Evolutionary conservation across 371 early-diverging fungal species (phyloP).

Genomic region (Mucor ambiguus): DNA sequence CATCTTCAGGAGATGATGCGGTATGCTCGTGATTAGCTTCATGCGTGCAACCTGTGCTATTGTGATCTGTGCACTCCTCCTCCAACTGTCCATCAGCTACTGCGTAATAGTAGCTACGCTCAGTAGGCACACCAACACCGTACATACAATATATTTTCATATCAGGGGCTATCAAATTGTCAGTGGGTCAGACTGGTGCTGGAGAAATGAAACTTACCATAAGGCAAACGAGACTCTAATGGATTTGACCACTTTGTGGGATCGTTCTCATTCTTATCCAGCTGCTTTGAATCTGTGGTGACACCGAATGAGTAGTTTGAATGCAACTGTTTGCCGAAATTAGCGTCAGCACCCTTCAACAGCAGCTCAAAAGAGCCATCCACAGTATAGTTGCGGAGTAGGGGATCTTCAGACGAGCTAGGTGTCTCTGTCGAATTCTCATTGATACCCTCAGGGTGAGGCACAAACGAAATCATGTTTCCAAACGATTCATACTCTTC

Average conservation of each 20-base stretch:
- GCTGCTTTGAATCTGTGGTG: slow-evolving; percentile 56
- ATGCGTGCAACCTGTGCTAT: slow-evolving; percentile 7
- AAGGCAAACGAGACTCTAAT: slow-evolving; percentile 79
- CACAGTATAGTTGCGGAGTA: slow-evolving; percentile 53
- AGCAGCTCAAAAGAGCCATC: slow-evolving; percentile 59
- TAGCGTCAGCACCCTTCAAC: slow-evolving; percentile 48
- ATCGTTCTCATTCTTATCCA: slow-evolving; percentile 52
- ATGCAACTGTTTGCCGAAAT: slow-evolving; percentile 54
- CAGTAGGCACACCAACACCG: slow-evolving; percentile 81
- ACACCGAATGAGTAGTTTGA: slow-evolving; percentile 72
- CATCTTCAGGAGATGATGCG: neutral
- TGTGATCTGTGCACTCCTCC: slow-evolving; percentile 5
- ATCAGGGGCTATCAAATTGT: slow-evolving; percentile 43
- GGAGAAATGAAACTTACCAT: slow-evolving; percentile 34
- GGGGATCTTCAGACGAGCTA: slow-evolving; percentile 11
- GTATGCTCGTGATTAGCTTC: neutral
- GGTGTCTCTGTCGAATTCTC: slow-evolving; percentile 21
- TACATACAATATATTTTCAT: slow-evolving; percentile 87
- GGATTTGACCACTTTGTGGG: slow-evolving; percentile 87
- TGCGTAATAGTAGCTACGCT: slow-evolving; percentile 78
- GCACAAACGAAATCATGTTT: slow-evolving; percentile 45
- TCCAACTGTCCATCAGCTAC: slow-evolving; percentile 12
- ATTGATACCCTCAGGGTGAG: slow-evolving; percentile 21
- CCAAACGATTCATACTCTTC: slow-evolving; percentile 38
- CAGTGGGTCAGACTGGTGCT: too few relatives aligned